Evolutionary conservation across 2,329 filamentous ascomycete species (phyloP).

Genomic region (Arthrobotrys iridis): DNA sequence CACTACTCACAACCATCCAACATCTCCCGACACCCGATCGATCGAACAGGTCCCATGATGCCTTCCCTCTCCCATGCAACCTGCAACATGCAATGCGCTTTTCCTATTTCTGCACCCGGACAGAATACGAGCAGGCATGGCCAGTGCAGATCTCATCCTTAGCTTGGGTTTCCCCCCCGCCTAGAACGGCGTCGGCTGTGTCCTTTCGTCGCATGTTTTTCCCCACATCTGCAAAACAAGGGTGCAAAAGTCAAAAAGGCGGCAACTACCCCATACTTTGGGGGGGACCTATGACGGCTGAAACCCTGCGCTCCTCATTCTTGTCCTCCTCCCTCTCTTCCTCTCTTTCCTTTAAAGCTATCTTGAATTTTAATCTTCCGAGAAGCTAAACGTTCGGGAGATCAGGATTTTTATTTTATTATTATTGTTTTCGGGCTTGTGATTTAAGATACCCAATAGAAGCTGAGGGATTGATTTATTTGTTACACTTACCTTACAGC

Average conservation of each 20-base stretch:
- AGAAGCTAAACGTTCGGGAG: no score
- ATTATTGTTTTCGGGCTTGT: slow-evolving; percentile 8
- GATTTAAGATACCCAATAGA: slow-evolving; percentile 29
- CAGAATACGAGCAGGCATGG: neutral
- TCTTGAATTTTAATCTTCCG: no score
- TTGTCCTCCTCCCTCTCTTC: neutral
- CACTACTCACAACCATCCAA: neutral
- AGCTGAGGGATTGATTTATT: neutral
- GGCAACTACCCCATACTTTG: slow-evolving; percentile 28
- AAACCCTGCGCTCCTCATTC: neutral
- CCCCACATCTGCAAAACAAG: neutral
- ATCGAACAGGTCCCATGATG: neutral
- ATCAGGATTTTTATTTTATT: neutral
- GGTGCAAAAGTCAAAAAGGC: no score
- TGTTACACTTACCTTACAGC: neutral
- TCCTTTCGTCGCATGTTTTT: neutral
- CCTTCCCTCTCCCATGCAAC: neutral
- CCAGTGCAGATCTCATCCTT: no score
- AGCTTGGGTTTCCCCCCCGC: no score
- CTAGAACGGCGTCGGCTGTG: no score
- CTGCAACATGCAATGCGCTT: neutral
- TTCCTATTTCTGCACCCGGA: neutral
- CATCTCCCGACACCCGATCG: slow-evolving; percentile 4
- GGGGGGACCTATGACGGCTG: neutral
- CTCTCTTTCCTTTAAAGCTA: neutral